Evolutionary conservation across 495 filamentous ascomycete genomes (phyloP), one percentile per base, ranked within the genome.

Genomic region (Aspergillus bertholletiae): DNA sequence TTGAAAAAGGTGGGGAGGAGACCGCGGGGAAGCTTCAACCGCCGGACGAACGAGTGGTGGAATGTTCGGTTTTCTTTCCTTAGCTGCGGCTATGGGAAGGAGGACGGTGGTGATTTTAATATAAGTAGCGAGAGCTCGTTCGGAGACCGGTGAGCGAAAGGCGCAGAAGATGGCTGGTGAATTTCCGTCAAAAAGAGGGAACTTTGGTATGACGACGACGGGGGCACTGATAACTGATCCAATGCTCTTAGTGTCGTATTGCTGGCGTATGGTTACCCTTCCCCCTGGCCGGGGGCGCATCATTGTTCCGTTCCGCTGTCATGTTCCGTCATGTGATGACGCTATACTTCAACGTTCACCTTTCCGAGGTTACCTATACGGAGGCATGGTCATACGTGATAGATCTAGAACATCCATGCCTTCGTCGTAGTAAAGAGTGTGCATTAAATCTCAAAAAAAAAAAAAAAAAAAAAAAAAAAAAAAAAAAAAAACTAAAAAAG

Each of bases 1-100:
- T 26, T 24, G 12, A 30, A 22, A 28, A 50, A 32, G 28, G 47
- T 23, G 47, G 47, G 28, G 49, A 41, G 35, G 34, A 28, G 50
- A 53, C 50, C 50, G 50, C 50, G 50, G 50, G 50, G 50, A 53
- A 53, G 50, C 26, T 45, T 43, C 22, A 47, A 26, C 13, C 24
- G 45, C 34, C 34, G 34, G 6, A n/a, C 34, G 30, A 37, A 37
- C 34, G 13, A n/a, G 9, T 5, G 13, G 13, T 15, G 13, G 15
- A 15, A 5, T 28, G 26, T 28, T 28, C 26, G 26, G 26, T 5
- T 28, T 28, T 28, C 26, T 28, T 28, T 28, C 26, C 26, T 4
- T 4, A 8, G 8, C 26, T n/a, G n/a, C 26, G 26, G 26, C 8
- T 8, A 28, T 5, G 26, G n/a, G n/a, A n/a, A n/a, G n/a, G n/a